phyloP scores from a whole-genome alignment of 208 protist species.

The Wallacemonas sp. region DNA sequence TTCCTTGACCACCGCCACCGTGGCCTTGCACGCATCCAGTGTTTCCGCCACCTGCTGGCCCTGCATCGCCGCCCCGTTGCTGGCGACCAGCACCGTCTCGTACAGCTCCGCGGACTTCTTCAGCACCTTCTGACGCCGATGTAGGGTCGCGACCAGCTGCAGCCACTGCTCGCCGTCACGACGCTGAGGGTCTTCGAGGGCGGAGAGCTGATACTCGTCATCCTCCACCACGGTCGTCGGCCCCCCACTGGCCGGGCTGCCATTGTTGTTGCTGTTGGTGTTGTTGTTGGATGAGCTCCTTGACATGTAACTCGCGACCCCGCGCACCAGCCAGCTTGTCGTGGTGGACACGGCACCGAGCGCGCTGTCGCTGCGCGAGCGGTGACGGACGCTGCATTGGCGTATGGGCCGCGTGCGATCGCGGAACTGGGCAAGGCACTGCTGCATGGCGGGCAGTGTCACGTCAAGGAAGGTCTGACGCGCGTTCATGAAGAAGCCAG shows the following conservation, averaged over 20 bases:
- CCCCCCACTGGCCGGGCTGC: slow-evolving; percentile 15
- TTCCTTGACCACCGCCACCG: slow-evolving; percentile 39
- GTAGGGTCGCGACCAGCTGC: slow-evolving; percentile 38
- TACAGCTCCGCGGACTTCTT: slow-evolving; percentile 40
- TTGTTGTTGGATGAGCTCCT: neutral
- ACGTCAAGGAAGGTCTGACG: slow-evolving; percentile 73
- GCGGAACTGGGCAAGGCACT: slow-evolving; percentile 43
- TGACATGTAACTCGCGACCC: slow-evolving; percentile 53
- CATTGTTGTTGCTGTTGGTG: slow-evolving; percentile 20
- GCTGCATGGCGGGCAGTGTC: slow-evolving; percentile 49
- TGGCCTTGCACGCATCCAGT: slow-evolving; percentile 28
- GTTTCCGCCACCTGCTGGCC: slow-evolving; percentile 30
- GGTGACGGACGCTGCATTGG: slow-evolving; percentile 62
- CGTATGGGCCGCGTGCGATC: slow-evolving; percentile 39
- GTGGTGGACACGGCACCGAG: slow-evolving; percentile 50
- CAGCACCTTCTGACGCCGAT: slow-evolving; percentile 44
- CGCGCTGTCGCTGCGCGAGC: slow-evolving; percentile 48
- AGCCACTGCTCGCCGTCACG: slow-evolving; percentile 48
- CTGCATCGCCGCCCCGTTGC: slow-evolving; percentile 22
- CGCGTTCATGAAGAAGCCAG: slow-evolving; percentile 73
- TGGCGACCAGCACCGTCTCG: slow-evolving; percentile 44
- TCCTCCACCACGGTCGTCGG: slow-evolving; percentile 10
- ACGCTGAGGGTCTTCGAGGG: slow-evolving; percentile 25
- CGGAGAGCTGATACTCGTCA: slow-evolving; percentile 16
- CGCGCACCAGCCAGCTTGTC: slow-evolving; percentile 65